Conservation (phyloP, 139 green algal species). For the Axilococcus clingmanii region DNA sequence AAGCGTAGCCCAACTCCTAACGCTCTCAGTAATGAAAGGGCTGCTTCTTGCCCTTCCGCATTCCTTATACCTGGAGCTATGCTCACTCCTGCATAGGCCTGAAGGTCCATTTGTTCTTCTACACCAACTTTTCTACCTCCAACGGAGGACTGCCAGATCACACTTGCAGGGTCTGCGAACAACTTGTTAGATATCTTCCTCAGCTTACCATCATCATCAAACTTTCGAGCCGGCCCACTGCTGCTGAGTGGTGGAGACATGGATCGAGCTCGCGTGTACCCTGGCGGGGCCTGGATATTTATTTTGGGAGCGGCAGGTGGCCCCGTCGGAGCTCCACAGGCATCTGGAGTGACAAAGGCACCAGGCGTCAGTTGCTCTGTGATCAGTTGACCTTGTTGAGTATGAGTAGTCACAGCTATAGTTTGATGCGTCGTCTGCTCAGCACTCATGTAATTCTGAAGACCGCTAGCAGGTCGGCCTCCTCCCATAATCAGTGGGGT, state of each 20-base stretch:
- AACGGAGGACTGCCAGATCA: conserved; percentile 7
- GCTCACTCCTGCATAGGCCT: background rate
- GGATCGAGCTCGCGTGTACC: no score
- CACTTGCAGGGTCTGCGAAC: conserved; percentile 22
- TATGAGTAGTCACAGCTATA: no score
- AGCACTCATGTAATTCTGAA: no score
- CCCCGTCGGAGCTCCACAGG: no score
- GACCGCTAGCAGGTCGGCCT: no score
- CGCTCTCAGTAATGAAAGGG: conserved; percentile 43
- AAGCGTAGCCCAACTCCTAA: conserved; percentile 49
- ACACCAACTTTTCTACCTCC: conserved; percentile 7
- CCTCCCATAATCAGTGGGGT: no score
- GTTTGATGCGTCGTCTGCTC: no score
- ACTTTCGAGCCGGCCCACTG: conserved; percentile 27
- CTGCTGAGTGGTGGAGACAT: no score
- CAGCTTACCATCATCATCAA: conserved; percentile 39
- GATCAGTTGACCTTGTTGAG: no score
- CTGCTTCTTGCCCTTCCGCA: conserved; percentile 16
- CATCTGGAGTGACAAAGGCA: no score
- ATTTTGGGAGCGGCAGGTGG: conserved; percentile 1
- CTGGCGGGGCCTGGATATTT: background rate
- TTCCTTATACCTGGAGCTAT: background rate
- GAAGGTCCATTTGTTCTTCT: background rate
- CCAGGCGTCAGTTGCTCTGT: no score
- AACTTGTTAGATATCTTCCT: conserved; percentile 34